These are phyloP conservation scores for Rhynchosporium graminicola DNA, from an alignment of 2,329 filamentous ascomycete species.

Conservation along the genomic window DNA sequence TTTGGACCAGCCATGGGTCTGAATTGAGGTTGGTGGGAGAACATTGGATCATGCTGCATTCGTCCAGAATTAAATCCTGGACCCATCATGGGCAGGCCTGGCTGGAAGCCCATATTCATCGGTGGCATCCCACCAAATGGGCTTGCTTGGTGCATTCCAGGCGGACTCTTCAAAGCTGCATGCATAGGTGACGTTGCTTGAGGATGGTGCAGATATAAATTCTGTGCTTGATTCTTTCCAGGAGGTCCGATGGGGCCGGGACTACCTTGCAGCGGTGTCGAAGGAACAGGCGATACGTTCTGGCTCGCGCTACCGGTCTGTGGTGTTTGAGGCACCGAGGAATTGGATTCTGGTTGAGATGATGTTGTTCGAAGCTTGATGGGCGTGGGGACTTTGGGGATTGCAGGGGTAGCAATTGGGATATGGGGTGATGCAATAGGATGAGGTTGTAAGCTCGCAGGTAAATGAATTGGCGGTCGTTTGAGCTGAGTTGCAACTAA, in stretches of 20 bases:
- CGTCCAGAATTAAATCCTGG: slow-evolving; percentile 47
- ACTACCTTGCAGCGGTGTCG: slow-evolving; percentile 65
- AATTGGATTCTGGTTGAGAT: slow-evolving; percentile 75
- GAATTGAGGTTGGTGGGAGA: slow-evolving; percentile 57
- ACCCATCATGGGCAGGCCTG: slow-evolving; percentile 43
- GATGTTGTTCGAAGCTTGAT: slow-evolving; percentile 68
- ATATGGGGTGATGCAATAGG: slow-evolving; percentile 77
- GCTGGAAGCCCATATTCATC: slow-evolving; percentile 58
- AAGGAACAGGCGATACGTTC: slow-evolving; percentile 59
- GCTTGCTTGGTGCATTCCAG: slow-evolving; percentile 48
- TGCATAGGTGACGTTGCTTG: slow-evolving; percentile 67
- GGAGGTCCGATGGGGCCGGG: slow-evolving; percentile 63
- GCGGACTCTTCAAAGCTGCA: slow-evolving; percentile 57
- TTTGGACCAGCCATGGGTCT: slow-evolving; percentile 53
- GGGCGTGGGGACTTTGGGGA: slow-evolving; percentile 82
- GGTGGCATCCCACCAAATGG: slow-evolving; percentile 52
- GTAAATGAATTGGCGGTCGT: slow-evolving; percentile 50
- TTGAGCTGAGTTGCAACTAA: slow-evolving; percentile 46
- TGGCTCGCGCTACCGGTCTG: slow-evolving; percentile 60
- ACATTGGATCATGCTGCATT: slow-evolving; percentile 52
- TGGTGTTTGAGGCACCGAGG: slow-evolving; percentile 67
- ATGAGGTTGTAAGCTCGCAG: slow-evolving; percentile 59
- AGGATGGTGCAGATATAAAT: slow-evolving; percentile 55
- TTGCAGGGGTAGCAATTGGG: slow-evolving; percentile 73
- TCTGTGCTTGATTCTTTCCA: slow-evolving; percentile 57